Conservation (phyloP, 805 yeast species). For the Clavispora vitiphila region DNA sequence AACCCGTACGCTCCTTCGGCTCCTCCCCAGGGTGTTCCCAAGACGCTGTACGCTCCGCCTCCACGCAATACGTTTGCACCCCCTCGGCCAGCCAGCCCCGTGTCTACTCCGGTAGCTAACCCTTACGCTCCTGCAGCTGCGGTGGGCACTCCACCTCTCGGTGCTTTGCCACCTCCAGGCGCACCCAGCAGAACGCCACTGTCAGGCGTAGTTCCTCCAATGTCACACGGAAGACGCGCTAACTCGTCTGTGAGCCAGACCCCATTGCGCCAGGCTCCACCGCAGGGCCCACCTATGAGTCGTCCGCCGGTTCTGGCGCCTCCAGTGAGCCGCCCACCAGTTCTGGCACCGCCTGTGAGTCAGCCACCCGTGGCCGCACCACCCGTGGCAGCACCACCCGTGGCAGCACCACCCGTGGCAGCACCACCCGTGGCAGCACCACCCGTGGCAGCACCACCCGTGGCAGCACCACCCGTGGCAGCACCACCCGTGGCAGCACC, state of each 20-base stretch:
- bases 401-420: constrained; percentile 28
- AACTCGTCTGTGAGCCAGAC: not conserved
- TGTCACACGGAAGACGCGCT: not conserved
- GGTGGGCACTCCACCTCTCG: constrained; percentile 3
- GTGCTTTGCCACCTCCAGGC: not conserved
- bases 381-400: constrained; percentile 19
- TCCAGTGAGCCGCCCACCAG: constrained; percentile 3
- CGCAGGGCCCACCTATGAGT: constrained; percentile 1
- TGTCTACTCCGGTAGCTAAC: constrained; percentile 7
- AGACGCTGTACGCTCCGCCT: constrained; percentile 32
- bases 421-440: constrained; percentile 4
- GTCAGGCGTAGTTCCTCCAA: not conserved
- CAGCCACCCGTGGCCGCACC: constrained; percentile 3
- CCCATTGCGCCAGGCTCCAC: not conserved
- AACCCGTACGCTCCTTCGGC: constrained; percentile 23
- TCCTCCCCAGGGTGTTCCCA: constrained; percentile 11
- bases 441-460: constrained; percentile 1
- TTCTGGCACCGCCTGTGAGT: constrained; percentile 4
- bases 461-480: constrained; percentile 22
- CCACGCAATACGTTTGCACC: constrained; percentile 15
- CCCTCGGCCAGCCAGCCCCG: constrained; percentile 5
- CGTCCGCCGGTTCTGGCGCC: constrained; percentile 1
- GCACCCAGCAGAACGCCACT: not conserved
- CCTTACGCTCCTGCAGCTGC: constrained; percentile 10
- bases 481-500: constrained; percentile 21